Percentiles rank a stretch among this genome's conserved stretches.
These are phyloP conservation scores for Cicer judaicum DNA, from an alignment of 306 rosid genomes.

Conservation along the genomic window DNA sequence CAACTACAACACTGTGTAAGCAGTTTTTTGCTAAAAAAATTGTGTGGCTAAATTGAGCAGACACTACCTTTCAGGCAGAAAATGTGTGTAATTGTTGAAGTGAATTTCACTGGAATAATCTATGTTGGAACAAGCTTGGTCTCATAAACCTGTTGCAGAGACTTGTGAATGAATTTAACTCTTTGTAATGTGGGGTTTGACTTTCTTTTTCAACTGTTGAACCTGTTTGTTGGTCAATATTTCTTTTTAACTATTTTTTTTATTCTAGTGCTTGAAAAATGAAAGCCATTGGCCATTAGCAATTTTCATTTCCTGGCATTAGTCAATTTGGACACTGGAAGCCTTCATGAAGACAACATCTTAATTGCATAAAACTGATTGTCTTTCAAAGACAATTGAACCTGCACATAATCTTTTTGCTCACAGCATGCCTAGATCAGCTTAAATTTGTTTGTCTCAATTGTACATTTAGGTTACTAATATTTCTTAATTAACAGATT, in stretches of 20 bases:
- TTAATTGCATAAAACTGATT: constrained; percentile 14
- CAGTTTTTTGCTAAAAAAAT: not conserved
- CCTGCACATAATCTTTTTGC: constrained; percentile 5
- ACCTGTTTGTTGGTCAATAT: not conserved
- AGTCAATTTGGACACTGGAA: not conserved
- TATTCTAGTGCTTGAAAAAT: not conserved
- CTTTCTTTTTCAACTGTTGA: not conserved
- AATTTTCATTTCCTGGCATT: constrained; percentile 12
- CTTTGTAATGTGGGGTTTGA: constrained; percentile 24
- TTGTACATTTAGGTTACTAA: constrained; percentile 19
- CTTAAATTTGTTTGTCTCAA: constrained; percentile 4
- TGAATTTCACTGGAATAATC: constrained; percentile 16
- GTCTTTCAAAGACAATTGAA: constrained; percentile 23
- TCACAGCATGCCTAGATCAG: constrained; percentile 7
- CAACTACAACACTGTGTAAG: not conserved
- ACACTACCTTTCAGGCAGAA: constrained; percentile 24
- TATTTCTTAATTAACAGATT: constrained; percentile 20
- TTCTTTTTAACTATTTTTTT: constrained; percentile 13
- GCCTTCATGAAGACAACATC: not conserved
- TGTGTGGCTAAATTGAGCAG: constrained; percentile 4
- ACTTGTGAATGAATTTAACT: not conserved
- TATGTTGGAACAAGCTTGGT: constrained; percentile 15
- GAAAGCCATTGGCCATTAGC: constrained; percentile 27
- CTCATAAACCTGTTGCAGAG: not conserved
- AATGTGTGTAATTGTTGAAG: constrained; percentile 13